These are phyloP conservation scores for Trichoderma orchidacearum DNA, from an alignment of 495 filamentous ascomycete genomes.

Conservation along the genomic window DNA sequence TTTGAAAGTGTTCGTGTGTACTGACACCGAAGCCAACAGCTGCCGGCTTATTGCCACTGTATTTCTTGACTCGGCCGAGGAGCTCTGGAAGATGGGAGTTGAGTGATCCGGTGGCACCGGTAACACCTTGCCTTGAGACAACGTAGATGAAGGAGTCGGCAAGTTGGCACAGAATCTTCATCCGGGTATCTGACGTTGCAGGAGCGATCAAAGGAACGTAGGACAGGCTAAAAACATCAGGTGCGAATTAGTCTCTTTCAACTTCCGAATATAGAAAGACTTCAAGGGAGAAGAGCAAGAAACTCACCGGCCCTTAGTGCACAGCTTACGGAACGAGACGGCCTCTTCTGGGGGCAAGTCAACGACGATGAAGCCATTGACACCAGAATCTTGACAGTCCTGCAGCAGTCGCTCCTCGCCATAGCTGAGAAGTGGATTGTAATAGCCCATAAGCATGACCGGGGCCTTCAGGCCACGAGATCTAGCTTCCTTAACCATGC, in stretches of 20 bases:
- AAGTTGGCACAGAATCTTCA: slow-evolving; percentile 92
- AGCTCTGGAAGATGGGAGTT: slow-evolving; percentile 69
- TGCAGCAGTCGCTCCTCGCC: slow-evolving; percentile 79
- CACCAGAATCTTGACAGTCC: slow-evolving; percentile 74
- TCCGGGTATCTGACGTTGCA: slow-evolving; percentile 77
- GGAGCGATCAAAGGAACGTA: slow-evolving; percentile 95
- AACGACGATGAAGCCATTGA: slow-evolving; percentile 96
- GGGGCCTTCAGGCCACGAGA: slow-evolving; percentile 63
- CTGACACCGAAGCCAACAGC: slow-evolving; percentile 94
- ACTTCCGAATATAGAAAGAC: background rate
- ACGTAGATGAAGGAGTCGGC: slow-evolving; percentile 99
- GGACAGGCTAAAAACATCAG: slow-evolving; percentile 42
- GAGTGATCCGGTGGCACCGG: slow-evolving; percentile 73
- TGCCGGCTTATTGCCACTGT: slow-evolving; percentile 78
- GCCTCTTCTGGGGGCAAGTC: slow-evolving; percentile 97
- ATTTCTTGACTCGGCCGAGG: slow-evolving; percentile 73
- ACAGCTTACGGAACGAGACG: slow-evolving; percentile 75
- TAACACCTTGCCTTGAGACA: slow-evolving; percentile 94
- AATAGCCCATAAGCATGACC: slow-evolving; percentile 96
- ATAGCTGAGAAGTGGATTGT: slow-evolving; percentile 86
- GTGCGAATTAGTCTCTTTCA: background rate
- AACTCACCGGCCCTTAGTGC: slow-evolving; percentile 57
- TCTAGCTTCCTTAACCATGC: slow-evolving; percentile 68
- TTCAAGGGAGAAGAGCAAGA: background rate
- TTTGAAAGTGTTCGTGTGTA: slow-evolving; percentile 85